Evolutionary conservation across 148 eudicot genomes (phyloP), one percentile per base, ranked within the genome.

Genomic region (Mesembryanthemum crystallinum): DNA sequence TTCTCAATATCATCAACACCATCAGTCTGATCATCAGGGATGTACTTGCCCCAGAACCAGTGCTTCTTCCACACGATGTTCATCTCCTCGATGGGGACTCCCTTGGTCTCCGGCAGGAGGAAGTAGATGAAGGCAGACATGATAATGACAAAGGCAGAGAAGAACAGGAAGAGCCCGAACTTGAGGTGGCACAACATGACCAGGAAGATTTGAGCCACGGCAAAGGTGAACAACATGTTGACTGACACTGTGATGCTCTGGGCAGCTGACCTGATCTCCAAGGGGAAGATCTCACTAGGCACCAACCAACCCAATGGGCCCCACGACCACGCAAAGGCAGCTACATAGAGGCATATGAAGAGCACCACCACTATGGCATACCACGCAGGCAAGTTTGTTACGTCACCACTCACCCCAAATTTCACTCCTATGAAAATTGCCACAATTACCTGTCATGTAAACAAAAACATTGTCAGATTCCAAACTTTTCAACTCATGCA

Each of bases 261-360:
- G 0, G 94, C 97, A 0, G 94, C 92, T 0, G 97, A 89, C 20
- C 97, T 86, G 63, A 92, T 92, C 59, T 92, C 97, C 1, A 92
- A 82, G 12, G 97, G 97, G 80, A 92, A 92, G 42, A 92, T 88
- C 78, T 92, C 97, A 59, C 90, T 87, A 1, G 97, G 97, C 0
- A 92, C 94, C 12, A 92, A 62, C 94, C 97, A 92, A 0, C 94
- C 94, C 0, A 92, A 85, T 0, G 97, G 97, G 0, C 97, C 97
- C 94, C 97, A 92, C 24, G 97, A 92, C 97, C 97, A 90, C 0
- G 97, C 94, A 63, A 92, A 92, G 15, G 89, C 97, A 0, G 91
- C 72, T 2, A 92, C 97, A 33, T 87, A 88, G 43, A 92, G 66
- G 82, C 97, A 92, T 24, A 92, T 92, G 85, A 92, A 88, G 30